A percentile compares a stretch with the other conserved stretches of the same genome.
These are phyloP conservation scores for Hortiboletus flavorubellus DNA, from an alignment of 768 basidiomycete species.

Conservation along the genomic window DNA sequence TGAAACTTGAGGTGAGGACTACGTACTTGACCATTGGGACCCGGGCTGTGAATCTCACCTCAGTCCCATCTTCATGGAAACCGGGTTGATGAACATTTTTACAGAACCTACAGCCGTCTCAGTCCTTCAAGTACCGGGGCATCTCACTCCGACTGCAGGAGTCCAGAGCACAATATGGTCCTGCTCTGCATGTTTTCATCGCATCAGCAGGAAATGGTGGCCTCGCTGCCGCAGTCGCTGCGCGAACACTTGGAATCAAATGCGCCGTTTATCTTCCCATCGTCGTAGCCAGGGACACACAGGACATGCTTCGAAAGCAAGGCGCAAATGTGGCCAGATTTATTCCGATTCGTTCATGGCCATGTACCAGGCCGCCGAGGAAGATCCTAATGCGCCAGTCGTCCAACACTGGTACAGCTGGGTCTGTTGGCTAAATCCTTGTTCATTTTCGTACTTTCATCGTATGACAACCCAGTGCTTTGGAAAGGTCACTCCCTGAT, in stretches of 20 bases:
- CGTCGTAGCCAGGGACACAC: constrained; percentile 45
- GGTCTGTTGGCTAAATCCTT: not conserved
- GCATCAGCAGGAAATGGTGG: constrained; percentile 85
- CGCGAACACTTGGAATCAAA: constrained; percentile 47
- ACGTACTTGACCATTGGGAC: not conserved
- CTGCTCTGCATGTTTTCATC: constrained; percentile 56
- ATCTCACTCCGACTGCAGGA: constrained; percentile 59
- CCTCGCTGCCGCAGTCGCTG: constrained; percentile 63
- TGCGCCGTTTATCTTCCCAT: constrained; percentile 70
- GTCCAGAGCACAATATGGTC: constrained; percentile 48
- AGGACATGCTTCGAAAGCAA: constrained; percentile 49
- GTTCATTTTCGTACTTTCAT: constrained; percentile 60
- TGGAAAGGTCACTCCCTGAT: constrained; percentile 82
- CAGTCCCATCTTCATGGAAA: not conserved
- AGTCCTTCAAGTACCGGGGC: constrained; percentile 78
- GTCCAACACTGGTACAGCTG: not conserved
- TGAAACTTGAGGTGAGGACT: constrained; percentile 65
- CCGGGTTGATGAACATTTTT: not conserved
- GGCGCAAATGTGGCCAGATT: constrained; percentile 53
- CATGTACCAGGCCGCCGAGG: constrained; percentile 45
- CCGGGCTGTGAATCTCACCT: not conserved
- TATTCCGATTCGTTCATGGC: constrained; percentile 56
- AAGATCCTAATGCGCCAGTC: constrained; percentile 44
- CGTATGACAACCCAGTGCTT: constrained; percentile 64
- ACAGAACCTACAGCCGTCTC: constrained; percentile 68